A percentile compares a stretch with the other conserved stretches of the same genome.
Conservation (phyloP, 805 yeast genomes). For the Kuraishia capsulata region DNA sequence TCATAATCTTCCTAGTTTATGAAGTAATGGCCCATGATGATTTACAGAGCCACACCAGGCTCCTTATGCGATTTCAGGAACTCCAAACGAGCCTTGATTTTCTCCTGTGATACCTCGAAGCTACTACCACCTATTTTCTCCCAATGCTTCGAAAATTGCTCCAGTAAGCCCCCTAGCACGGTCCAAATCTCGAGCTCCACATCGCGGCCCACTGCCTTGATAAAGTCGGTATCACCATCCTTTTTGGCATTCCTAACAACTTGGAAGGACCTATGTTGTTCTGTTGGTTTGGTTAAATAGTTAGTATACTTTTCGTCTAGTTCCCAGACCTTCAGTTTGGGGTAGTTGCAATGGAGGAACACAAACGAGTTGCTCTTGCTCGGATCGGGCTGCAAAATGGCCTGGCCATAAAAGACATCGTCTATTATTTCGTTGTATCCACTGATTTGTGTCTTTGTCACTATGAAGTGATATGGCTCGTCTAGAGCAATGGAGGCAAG, state of each 20-base stretch:
- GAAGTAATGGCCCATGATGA: too few relatives aligned
- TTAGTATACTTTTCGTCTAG: not conserved
- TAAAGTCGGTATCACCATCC: conserved; percentile 7
- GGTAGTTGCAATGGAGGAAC: conserved; percentile 22
- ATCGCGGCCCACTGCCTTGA: conserved; percentile 8
- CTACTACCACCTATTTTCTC: not conserved
- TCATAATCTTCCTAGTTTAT: too few relatives aligned
- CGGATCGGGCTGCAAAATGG: conserved; percentile 21
- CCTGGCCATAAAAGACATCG: conserved; percentile 18
- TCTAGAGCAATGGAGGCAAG: conserved; percentile 48
- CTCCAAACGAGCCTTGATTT: not conserved
- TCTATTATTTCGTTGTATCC: conserved; percentile 17
- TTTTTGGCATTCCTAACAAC: conserved; percentile 21
- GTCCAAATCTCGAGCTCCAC: conserved; percentile 19
- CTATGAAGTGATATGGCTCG: conserved; percentile 13
- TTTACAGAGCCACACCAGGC: too few relatives aligned
- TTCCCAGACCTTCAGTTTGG: conserved; percentile 11
- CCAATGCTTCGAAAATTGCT: not conserved
- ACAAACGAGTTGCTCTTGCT: conserved; percentile 12
- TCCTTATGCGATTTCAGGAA: too few relatives aligned
- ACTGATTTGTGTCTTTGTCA: conserved; percentile 17
- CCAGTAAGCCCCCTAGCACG: conserved; percentile 5
- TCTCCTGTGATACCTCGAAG: not conserved
- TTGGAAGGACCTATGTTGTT: conserved; percentile 12
- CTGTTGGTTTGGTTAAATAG: not conserved